phyloP scores from a whole-genome alignment of 345 rosid species.

The Gossypium anomalum region DNA sequence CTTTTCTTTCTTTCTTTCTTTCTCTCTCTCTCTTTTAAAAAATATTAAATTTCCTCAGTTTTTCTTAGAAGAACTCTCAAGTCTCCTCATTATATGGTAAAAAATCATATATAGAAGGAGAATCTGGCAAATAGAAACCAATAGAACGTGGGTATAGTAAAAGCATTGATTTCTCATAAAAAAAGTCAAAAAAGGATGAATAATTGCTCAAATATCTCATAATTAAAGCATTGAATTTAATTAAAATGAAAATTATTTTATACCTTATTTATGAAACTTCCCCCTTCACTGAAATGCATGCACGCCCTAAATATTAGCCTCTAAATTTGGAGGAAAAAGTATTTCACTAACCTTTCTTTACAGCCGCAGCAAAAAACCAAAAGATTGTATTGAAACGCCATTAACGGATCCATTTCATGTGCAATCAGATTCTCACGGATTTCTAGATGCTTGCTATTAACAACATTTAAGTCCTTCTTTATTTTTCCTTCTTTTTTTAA shows the following conservation, averaged over 20 bases:
- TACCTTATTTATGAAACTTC: slow-evolving; percentile 10
- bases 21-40: too few relatives aligned
- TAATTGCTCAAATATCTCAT: not conserved
- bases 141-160: not conserved
- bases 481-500: too few relatives aligned
- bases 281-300: slow-evolving; percentile 25
- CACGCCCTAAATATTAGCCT: slow-evolving; percentile 21
- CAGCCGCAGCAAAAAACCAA: not conserved
- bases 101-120: not conserved
- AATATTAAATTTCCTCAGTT: too few relatives aligned
- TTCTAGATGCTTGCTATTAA: not conserved
- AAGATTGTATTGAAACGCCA: slow-evolving; percentile 23
- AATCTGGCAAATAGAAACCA: not conserved
- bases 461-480: not conserved
- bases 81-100: too few relatives aligned
- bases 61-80: too few relatives aligned
- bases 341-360: too few relatives aligned
- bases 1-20: too few relatives aligned
- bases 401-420: slow-evolving; percentile 26
- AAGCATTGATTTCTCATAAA: not conserved
- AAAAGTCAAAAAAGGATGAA: not conserved
- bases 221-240: not conserved
- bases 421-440: slow-evolving; percentile 18
- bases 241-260: not conserved
- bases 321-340: slow-evolving; percentile 12